Evolutionary conservation across 768 basidiomycete species (phyloP), one percentile per base, ranked within the genome.

Genomic region (Strobilomyces confusus): DNA sequence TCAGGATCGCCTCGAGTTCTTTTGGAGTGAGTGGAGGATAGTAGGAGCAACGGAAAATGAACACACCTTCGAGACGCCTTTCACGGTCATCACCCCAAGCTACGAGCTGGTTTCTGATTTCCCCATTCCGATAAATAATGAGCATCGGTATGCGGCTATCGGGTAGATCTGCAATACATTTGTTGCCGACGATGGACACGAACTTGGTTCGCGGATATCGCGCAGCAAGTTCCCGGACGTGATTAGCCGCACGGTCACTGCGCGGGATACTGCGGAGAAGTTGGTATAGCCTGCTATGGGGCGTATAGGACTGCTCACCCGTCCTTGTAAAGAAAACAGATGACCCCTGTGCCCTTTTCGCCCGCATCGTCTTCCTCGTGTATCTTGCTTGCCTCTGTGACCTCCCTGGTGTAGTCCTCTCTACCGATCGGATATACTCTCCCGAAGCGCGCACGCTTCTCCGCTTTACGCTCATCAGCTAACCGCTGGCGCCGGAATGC

Each of bases 121-220:
- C 88, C n/a, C 97, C 97, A 60, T 87, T 87, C 43, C 89, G 84
- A 71, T 99, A 98, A 29, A 95, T 74, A 58, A 99, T 84, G 52
- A 98, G 74, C 78, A 95, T 98, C 1, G 97, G 97, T 37, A 93
- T 72, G 48, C 93, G 84, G 34, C 81, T 77, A 62, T 98, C 97
- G 14, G 95, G 95, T 33, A 98, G 84, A 70, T 98, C 87, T n/a
- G 90, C 85, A 61, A 99, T 97, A 73, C 93, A 95, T 70, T 93
- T 93, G 72, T 91, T 82, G 34, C 94, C 93, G 4, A 94, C 83
- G 61, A 98, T 98, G 12, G 91, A 92, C 56, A 98, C 88, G 61
- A 99, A 97, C 73, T 98, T 98, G 12, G 94, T 90, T 44, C 87
- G 86, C 2, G 94, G 91, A 68, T 95, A 87, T 48, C 83, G 81